A percentile compares a stretch with the other conserved stretches of the same genome.
phyloP scores from a whole-genome alignment of 768 basidiomycete species.

The Neoboletus subvelutipes region DNA sequence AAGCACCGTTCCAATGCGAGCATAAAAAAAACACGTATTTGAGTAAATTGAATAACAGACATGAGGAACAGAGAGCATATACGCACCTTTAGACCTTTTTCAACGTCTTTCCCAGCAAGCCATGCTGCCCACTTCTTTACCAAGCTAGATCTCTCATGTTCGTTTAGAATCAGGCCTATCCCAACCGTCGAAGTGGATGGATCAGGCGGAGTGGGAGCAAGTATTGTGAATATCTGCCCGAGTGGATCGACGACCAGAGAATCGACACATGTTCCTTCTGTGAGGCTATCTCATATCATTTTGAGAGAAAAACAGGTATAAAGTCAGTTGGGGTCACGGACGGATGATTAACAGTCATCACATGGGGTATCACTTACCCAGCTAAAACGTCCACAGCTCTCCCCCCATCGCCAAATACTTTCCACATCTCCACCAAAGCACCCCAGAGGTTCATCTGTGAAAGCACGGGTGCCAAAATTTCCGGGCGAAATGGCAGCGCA shows the following conservation, averaged over 20 bases:
- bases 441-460: slow-evolving; percentile 22
- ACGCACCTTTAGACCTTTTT: slow-evolving; percentile 68
- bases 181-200: slow-evolving; percentile 1
- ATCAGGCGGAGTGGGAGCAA: slow-evolving; percentile 14
- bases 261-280: slow-evolving; percentile 28
- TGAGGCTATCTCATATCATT: slow-evolving; percentile 14
- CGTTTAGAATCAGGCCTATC: slow-evolving; percentile 7
- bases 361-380: slow-evolving; percentile 20
- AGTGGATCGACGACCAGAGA: slow-evolving; percentile 27
- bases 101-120: slow-evolving; percentile 68
- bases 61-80: neutral
- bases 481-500: slow-evolving; percentile 17
- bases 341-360: neutral
- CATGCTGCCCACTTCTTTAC: slow-evolving; percentile 79
- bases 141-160: slow-evolving; percentile 50
- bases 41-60: neutral
- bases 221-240: slow-evolving; percentile 28
- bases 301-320: neutral
- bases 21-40: neutral
- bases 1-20: neutral
- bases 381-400: slow-evolving; percentile 25
- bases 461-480: slow-evolving; percentile 21
- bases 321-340: neutral
- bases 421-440: slow-evolving; percentile 30
- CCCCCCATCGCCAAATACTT: slow-evolving; percentile 15